Base-by-base conservation (phyloP, 164 flowering plant species). In the Liriodendron chinense region DNA sequence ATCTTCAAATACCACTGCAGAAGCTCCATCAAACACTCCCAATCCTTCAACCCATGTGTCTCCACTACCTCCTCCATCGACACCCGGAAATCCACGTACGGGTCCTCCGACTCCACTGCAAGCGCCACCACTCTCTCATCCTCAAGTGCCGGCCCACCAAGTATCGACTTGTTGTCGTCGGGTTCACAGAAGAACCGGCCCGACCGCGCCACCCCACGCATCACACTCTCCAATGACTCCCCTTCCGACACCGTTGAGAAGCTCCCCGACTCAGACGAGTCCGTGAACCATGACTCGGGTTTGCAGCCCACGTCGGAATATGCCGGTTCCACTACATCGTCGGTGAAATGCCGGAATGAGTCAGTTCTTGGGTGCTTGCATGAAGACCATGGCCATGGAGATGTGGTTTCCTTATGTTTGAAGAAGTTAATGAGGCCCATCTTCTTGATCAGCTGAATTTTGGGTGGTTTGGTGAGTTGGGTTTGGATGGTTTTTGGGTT, bases 1-100 rank as follows among this genome's bases (percentile, higher is more conserved):
- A 86, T 85, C 78, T 53, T 88, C 85, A 93, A 81, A 76, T 90
- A 93, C 85, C 90, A 90, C 21, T 80, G 75, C 72, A 93, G 70
- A 26, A 93, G 82, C 82, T 89, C 91, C 76, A 90, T 88, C 68
- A 93, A 84, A 72, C 79, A 77, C 1, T 85, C 87, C 98, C 93
- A 93, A 16, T 89, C 89, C 67, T 83, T 87, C 68, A 90, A 53
- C 23, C 83, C 92, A 77, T 87, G 86, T 63, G 89, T 91, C 81
- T 90, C 90, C 79, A 89, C 92, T 93, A 92, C 91, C 72, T 94
- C 98, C 75, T 85, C 86, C 98, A 94, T 94, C 0, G 98, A 93
- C 49, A 72, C 82, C 79, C 85, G 81, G 67, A 93, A 93, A 79
- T 93, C 98, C 74, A 69, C 69, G 66, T 83, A 86, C 9, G 98